phyloP scores from a whole-genome alignment of 768 basidiomycete species.

The Podaxis sp. region DNA sequence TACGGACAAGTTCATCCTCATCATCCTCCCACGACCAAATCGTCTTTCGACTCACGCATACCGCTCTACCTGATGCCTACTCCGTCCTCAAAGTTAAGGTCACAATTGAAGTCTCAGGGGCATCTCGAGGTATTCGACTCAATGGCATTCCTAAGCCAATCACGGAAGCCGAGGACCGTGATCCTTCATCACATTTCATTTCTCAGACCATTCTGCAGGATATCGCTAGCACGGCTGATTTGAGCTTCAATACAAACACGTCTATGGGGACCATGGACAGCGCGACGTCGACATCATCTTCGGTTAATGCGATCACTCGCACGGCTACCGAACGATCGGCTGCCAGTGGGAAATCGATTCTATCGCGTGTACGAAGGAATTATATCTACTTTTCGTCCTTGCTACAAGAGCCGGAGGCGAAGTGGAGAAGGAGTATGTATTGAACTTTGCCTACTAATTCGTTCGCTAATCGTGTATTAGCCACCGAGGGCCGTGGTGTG shows the following conservation, averaged over 20 bases:
- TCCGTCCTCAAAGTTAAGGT: conserved; percentile 79
- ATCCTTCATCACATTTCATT: conserved; percentile 57
- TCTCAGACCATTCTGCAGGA: conserved; percentile 71
- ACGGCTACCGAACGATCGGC: conserved; percentile 45
- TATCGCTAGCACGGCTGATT: conserved; percentile 63
- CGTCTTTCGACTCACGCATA: conserved; percentile 69
- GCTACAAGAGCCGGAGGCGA: conserved; percentile 95
- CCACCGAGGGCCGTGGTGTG: conserved; percentile 84
- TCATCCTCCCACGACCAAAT: conserved; percentile 45
- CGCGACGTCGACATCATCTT: conserved; percentile 36
- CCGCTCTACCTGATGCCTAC: conserved; percentile 67
- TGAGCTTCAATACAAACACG: conserved; percentile 67
- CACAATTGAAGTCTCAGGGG: conserved; percentile 76
- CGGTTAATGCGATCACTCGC: conserved; percentile 32
- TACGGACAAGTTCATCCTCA: conserved; percentile 41
- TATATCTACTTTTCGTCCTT: conserved; percentile 99
- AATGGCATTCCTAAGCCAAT: conserved; percentile 81
- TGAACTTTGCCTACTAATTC: conserved; percentile 15
- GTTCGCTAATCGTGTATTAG: conserved; percentile 33
- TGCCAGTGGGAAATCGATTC: conserved; percentile 78
- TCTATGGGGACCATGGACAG: conserved; percentile 54
- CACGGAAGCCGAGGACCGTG: conserved; percentile 62
- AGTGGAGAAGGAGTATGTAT: conserved; percentile 85
- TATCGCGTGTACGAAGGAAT: conserved; percentile 83
- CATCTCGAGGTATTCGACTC: conserved; percentile 74